These are phyloP conservation scores for Cyamopsis tetragonoloba DNA, from an alignment of 306 rosid genomes.

Conservation along the genomic window DNA sequence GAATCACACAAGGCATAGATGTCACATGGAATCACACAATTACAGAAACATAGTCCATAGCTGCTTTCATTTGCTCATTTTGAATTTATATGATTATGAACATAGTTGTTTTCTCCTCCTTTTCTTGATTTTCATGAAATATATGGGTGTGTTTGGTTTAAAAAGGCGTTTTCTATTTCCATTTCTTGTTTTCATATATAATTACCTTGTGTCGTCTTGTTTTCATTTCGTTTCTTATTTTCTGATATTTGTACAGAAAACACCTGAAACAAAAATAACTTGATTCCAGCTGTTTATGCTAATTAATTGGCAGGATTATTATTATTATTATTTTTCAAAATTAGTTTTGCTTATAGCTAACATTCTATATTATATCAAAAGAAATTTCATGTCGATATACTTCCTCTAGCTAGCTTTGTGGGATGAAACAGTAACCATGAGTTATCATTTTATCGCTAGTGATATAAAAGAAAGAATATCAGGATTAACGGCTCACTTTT, in stretches of 20 bases:
- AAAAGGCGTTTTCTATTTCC: no score
- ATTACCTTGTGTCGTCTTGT: no score
- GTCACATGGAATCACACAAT: not conserved
- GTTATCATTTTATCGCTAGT: not conserved
- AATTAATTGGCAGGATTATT: not conserved
- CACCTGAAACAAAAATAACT: no score
- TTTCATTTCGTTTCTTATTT: no score
- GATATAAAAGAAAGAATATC: not conserved
- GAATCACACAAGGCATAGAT: conserved; percentile 1
- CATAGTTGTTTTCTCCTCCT: not conserved
- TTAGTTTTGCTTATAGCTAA: not conserved
- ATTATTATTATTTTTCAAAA: no score
- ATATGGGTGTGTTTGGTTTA: not conserved
- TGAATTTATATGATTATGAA: not conserved
- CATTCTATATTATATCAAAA: not conserved
- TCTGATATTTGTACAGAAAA: no score
- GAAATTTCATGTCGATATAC: conserved; percentile 5
- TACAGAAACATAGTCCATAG: not conserved
- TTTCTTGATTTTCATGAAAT: not conserved
- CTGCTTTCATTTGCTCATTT: not conserved
- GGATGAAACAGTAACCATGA: not conserved
- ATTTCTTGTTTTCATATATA: no score
- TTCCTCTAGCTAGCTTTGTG: not conserved
- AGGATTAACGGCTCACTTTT: not conserved
- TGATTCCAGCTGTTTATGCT: no score